Conservation (phyloP, 2,329 filamentous ascomycete genomes). For the Curvularia sp. region DNA sequence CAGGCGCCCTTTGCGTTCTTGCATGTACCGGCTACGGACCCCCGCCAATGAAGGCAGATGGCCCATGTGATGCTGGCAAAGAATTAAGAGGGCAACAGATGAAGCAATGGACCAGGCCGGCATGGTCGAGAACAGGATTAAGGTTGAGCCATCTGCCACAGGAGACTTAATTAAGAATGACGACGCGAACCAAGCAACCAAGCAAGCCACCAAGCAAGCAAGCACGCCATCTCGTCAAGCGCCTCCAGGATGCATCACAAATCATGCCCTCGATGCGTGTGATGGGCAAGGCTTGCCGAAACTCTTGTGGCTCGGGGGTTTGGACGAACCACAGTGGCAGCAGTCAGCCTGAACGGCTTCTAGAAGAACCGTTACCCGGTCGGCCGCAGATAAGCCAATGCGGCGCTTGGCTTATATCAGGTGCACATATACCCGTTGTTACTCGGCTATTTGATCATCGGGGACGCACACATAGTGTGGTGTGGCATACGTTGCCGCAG, state of each 20-base stretch:
- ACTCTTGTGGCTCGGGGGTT: slow-evolving; percentile 21
- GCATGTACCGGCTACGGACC: slow-evolving; percentile 36
- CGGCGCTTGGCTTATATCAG: slow-evolving; percentile 40
- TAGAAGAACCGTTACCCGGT: slow-evolving; percentile 36
- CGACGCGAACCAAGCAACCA: slow-evolving; percentile 17
- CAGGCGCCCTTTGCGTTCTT: slow-evolving; percentile 42
- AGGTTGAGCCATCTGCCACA: slow-evolving; percentile 29
- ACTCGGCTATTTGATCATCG: slow-evolving; percentile 48
- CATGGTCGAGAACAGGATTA: slow-evolving; percentile 21
- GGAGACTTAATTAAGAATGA: slow-evolving; percentile 33
- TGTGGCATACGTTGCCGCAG: slow-evolving; percentile 18
- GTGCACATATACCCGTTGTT: slow-evolving; percentile 37
- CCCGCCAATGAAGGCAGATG: slow-evolving; percentile 35
- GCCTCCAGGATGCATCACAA: slow-evolving; percentile 4
- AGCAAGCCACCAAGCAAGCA: slow-evolving; percentile 8
- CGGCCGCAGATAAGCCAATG: slow-evolving; percentile 32
- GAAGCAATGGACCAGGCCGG: slow-evolving; percentile 14
- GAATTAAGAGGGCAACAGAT: slow-evolving; percentile 21
- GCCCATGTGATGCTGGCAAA: slow-evolving; percentile 22
- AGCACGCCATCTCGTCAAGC: slow-evolving; percentile 17
- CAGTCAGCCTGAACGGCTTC: slow-evolving; percentile 32
- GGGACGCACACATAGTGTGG: slow-evolving; percentile 19
- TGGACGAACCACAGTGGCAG: slow-evolving; percentile 21
- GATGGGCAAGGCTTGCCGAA: slow-evolving; percentile 3
- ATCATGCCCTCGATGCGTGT: slow-evolving; percentile 1